Evolutionary conservation across 2,329 filamentous ascomycete genomes (phyloP).

Genomic region (Aureobasidium sp.): DNA sequence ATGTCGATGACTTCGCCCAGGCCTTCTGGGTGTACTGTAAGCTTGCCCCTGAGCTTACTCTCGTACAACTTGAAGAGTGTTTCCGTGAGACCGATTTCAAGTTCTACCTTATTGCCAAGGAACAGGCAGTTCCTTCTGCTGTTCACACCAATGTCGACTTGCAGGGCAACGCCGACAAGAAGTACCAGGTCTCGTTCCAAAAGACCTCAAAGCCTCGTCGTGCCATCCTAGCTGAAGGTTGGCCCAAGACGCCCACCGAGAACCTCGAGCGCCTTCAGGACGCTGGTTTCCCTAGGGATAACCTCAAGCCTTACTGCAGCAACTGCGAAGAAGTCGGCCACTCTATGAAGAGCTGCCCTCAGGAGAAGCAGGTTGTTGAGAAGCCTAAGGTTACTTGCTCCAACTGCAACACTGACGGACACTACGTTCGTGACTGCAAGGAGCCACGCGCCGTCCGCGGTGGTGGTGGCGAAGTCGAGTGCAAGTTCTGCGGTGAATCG

Average conservation of each 20-base stretch:
- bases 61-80: constrained; percentile 53
- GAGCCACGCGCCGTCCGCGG: constrained; percentile 34
- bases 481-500: constrained; percentile 26
- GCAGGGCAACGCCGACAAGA: constrained; percentile 53
- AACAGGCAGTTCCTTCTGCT: constrained; percentile 40
- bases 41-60: constrained; percentile 50
- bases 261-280: constrained; percentile 46
- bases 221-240: constrained; percentile 38
- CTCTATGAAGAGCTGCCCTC: constrained; percentile 37
- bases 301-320: constrained; percentile 42
- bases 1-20: constrained; percentile 50
- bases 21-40: constrained; percentile 51
- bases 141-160: constrained; percentile 66
- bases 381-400: constrained; percentile 43
- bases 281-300: constrained; percentile 45
- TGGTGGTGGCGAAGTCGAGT: constrained; percentile 23
- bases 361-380: constrained; percentile 35
- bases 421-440: constrained; percentile 33
- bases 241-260: constrained; percentile 43
- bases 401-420: constrained; percentile 42
- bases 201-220: constrained; percentile 42
- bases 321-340: constrained; percentile 49
- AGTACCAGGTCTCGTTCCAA: constrained; percentile 45
- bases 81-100: constrained; percentile 50
- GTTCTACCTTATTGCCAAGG: constrained; percentile 58